Evolutionary conservation across 2,329 filamentous ascomycete species (phyloP).

Genomic region (Tolypocladium tundrense): DNA sequence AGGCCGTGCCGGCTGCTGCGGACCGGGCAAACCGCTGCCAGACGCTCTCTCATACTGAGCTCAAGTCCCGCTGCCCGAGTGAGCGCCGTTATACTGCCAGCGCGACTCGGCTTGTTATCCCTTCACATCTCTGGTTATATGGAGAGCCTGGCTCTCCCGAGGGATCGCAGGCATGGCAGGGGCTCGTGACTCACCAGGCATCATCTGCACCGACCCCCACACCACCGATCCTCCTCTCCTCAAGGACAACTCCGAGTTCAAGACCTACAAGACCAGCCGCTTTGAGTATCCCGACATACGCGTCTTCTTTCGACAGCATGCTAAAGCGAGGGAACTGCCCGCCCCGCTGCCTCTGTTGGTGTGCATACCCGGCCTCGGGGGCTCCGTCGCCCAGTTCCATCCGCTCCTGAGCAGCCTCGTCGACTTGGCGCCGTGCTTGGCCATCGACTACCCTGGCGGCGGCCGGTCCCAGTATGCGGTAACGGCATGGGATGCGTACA

Average conservation of each 20-base stretch:
- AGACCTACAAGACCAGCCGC: constrained; percentile 59
- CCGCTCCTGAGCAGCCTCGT: constrained; percentile 70
- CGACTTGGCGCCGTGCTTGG: constrained; percentile 69
- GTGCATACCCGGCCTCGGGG: constrained; percentile 89
- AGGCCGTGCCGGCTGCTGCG: neutral
- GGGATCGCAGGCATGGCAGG: constrained; percentile 1
- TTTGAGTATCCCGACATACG: constrained; percentile 68
- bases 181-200: neutral
- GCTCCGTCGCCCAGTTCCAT: constrained; percentile 80
- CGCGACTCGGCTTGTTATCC: neutral
- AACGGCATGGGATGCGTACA: constrained; percentile 67
- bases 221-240: constrained; percentile 69
- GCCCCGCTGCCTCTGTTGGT: constrained; percentile 73
- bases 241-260: constrained; percentile 61
- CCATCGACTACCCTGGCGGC: constrained; percentile 85
- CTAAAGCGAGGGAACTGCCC: constrained; percentile 73
- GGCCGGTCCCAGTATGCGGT: constrained; percentile 69
- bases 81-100: neutral
- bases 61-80: neutral
- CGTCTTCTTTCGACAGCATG: constrained; percentile 74
- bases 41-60: neutral
- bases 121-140: neutral
- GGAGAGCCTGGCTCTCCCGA: neutral
- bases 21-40: too few species aligned
- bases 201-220: constrained; percentile 24